Evolutionary conservation across 345 rosid genomes (phyloP).

Genomic region (Cochlearia excelsa): DNA sequence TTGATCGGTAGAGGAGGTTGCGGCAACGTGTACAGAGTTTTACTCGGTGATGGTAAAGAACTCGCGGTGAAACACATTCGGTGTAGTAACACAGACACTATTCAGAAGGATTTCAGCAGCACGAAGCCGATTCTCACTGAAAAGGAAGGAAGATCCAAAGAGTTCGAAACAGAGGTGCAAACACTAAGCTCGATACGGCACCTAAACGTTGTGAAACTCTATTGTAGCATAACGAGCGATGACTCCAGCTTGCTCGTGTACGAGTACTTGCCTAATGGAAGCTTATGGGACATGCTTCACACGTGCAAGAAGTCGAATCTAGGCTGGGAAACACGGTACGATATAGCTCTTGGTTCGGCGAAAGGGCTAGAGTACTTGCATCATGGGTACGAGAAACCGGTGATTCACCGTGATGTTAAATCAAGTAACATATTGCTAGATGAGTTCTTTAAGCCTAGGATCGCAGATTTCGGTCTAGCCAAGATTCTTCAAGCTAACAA

Average conservation of each 20-base stretch:
- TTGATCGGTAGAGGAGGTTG: slow-evolving; percentile 89
- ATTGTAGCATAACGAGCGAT: slow-evolving; percentile 85
- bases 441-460: slow-evolving; percentile 78
- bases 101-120: slow-evolving; percentile 43
- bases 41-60: slow-evolving; percentile 62
- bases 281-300: slow-evolving; percentile 88
- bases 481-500: slow-evolving; percentile 61
- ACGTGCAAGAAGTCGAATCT: slow-evolving; percentile 54
- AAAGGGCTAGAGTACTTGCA: slow-evolving; percentile 91
- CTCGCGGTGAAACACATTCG: slow-evolving; percentile 87
- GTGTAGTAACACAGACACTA: slow-evolving; percentile 35
- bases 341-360: slow-evolving; percentile 77
- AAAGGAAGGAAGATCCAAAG: slow-evolving; percentile 46
- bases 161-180: slow-evolving; percentile 78
- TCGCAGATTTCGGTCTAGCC: slow-evolving; percentile 96
- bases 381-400: slow-evolving; percentile 68
- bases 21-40: slow-evolving; percentile 74
- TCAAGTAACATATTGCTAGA: slow-evolving; percentile 84
- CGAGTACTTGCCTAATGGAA: slow-evolving; percentile 88
- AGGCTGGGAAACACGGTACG: slow-evolving; percentile 81
- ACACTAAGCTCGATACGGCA: slow-evolving; percentile 91
- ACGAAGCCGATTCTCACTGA: slow-evolving; percentile 60
- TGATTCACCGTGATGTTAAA: slow-evolving; percentile 83
- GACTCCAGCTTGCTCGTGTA: slow-evolving; percentile 88
- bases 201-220: slow-evolving; percentile 87